Evolutionary conservation across 2,329 filamentous ascomycete genomes (phyloP).

Genomic region (Onygenales sp.): DNA sequence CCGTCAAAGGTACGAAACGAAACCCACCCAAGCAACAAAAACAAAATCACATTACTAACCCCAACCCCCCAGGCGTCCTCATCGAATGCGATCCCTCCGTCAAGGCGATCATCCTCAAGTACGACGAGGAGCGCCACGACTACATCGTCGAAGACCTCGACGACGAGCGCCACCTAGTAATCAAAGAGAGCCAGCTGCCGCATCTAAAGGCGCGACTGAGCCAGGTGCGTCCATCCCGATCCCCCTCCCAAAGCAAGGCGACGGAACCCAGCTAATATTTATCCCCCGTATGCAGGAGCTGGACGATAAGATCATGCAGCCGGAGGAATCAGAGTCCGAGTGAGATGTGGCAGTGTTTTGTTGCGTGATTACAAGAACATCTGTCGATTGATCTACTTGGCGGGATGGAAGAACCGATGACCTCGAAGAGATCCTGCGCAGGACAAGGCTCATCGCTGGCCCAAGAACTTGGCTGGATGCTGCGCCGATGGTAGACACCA

Average conservation of each 20-base stretch:
- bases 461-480: too few species aligned
- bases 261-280: background rate
- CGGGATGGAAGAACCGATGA: background rate
- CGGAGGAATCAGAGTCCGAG: constrained; percentile 37
- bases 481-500: too few species aligned
- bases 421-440: too few species aligned
- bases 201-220: constrained; percentile 34
- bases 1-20: constrained; percentile 26
- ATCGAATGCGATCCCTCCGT: constrained; percentile 41
- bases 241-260: background rate
- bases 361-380: background rate
- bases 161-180: constrained; percentile 35
- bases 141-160: constrained; percentile 41
- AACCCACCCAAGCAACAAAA: too few species aligned
- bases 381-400: background rate
- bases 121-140: constrained; percentile 37
- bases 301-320: constrained; percentile 38
- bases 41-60: constrained; percentile 1
- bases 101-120: constrained; percentile 40
- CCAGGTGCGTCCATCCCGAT: constrained; percentile 21
- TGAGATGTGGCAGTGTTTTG: constrained; percentile 10
- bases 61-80: constrained; percentile 27
- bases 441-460: too few species aligned
- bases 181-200: constrained; percentile 37
- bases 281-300: constrained; percentile 25